Conservation (phyloP, 192 early-diverging fungal genomes). For the Gryganskiella cystojenkinii region DNA sequence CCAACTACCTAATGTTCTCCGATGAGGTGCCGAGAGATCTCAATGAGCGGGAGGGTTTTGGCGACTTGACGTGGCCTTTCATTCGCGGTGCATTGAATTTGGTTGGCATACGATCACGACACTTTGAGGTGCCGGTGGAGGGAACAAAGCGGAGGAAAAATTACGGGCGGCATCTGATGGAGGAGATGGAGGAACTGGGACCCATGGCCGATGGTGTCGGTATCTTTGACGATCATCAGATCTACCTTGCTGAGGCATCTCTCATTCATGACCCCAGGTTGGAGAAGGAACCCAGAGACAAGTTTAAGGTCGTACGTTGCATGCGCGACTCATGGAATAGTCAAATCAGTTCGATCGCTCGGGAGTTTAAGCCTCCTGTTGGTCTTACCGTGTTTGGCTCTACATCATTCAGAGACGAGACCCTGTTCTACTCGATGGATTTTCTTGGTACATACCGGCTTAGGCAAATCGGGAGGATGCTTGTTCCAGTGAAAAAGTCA, state of each 20-base stretch:
- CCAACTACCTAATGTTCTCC: background rate
- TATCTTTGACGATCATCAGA: conserved; percentile 17
- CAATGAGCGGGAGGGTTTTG: conserved; percentile 32
- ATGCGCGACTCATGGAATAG: conserved; percentile 25
- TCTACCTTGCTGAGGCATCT: conserved; percentile 27
- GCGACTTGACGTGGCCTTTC: conserved; percentile 24
- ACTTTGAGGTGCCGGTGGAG: conserved; percentile 11
- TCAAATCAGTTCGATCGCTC: conserved; percentile 15
- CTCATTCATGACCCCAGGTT: conserved; percentile 2
- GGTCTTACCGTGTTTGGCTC: no score
- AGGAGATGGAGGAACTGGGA: conserved; percentile 11
- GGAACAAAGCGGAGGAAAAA: conserved; percentile 22
- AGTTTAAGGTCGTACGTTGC: conserved; percentile 14
- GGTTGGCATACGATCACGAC: conserved; percentile 5
- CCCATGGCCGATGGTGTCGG: conserved; percentile 22
- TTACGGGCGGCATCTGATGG: background rate
- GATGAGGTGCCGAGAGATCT: conserved; percentile 7
- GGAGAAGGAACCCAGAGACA: conserved; percentile 18
- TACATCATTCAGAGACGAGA: no score
- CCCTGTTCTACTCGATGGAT: no score
- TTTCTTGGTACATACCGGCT: no score
- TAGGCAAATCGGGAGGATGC: no score
- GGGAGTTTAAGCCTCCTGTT: conserved; percentile 8
- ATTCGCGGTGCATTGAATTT: conserved; percentile 22
- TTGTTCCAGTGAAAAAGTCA: conserved; percentile 1